Evolutionary conservation across 1,284 basidiomycete genomes (phyloP), one percentile per base, ranked within the genome.

Genomic region (Trichosporon faecale): DNA sequence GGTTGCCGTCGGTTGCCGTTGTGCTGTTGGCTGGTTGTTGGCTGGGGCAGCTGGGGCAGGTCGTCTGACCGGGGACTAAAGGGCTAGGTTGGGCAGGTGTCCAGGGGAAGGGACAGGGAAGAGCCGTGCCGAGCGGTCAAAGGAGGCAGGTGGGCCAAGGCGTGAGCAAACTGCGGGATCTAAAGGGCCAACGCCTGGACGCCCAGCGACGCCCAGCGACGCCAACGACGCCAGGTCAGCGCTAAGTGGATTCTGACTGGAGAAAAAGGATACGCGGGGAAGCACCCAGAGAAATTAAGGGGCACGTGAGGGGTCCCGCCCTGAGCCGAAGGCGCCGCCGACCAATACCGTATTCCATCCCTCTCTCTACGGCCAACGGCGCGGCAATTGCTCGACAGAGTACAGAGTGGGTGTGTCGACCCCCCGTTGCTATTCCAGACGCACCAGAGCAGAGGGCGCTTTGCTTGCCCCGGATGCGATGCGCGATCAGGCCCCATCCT

Each of bases 401-500:
- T 3, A 7, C 49, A 52, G 18, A 52, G 49, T 52, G 49, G 49
- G 49, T 52, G 49, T n/a, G 44, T 18, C 16, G 7, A 14, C 16
- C 16, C 11, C 12, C 40, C 16, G 18, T 21, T 46, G 44, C 31
- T 33, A 33, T 37, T 37, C 9, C 35, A 14, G 11, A 37, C 35
- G 35, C 35, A 37, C 14, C 35, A 37, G 14, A 14, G 11, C 35
- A 37, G 35, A 46, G 44, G 49, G 21, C 49, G 18, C 49, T 23
- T 52, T 44, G 40, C 40, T 14, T 44, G 40, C 49, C 49, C 49
- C 49, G 21, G 49, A 52, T 52, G 49, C 49, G 49, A 52, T 52
- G 49, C 49, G 49, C 49, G 49, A 52, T 52, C 23, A 52, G 49
- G 49, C 49, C 49, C 49, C 49, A 52, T 49, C 12, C 46, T 49